Base-by-base conservation (phyloP, 2,329 filamentous ascomycete genomes). In the Aspergillus aculeatus region DNA sequence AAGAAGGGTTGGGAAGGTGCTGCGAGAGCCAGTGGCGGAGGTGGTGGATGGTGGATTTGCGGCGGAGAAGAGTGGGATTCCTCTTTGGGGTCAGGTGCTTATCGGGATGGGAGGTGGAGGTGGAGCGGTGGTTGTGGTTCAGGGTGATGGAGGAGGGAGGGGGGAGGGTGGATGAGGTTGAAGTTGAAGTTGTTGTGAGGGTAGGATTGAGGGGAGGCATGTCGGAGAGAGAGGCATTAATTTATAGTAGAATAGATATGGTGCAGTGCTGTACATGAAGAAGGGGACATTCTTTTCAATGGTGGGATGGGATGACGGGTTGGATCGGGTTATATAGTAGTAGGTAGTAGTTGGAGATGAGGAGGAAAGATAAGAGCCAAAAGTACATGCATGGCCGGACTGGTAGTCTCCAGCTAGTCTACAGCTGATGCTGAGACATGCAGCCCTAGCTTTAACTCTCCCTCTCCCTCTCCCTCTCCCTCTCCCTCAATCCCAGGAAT, bases 1-100 rank as follows among this genome's bases (percentile, higher is more conserved):
- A 7, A 47, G 41, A 21, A 0, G 41, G 19, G 16, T 12, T 47
- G 41, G 41, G 38, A 4, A 44, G 11, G 10, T 29, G 44, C 1
- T 38, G 50, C 6, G 50, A 52, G 5, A 52, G 32, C 50, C 50
- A 52, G 41, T 49, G 41, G 53, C 47, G 41, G 53, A 55, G 41
- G 53, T 21, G 26, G 11, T 47, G 38, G 53, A 21, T 32, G 11
- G 21, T 52, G 31, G 31, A n/a, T 19, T 35, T 51, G 24, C 24
- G 23, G 56, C 50, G 38, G 44, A 54, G 41, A 14, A 32, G 29
- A 47, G 44, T 47, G 14, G 31, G 38, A 19, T n/a, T 48, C 26
- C 2, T 16, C 10, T 49, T 55, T 14, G 26, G 7, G 26, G 26
- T 29, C 7, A 29, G 26, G 26, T 35, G 26, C 10, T 50, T 50